Conservation (phyloP, 805 yeast genomes). For the Spencermartinsiella europaea region DNA sequence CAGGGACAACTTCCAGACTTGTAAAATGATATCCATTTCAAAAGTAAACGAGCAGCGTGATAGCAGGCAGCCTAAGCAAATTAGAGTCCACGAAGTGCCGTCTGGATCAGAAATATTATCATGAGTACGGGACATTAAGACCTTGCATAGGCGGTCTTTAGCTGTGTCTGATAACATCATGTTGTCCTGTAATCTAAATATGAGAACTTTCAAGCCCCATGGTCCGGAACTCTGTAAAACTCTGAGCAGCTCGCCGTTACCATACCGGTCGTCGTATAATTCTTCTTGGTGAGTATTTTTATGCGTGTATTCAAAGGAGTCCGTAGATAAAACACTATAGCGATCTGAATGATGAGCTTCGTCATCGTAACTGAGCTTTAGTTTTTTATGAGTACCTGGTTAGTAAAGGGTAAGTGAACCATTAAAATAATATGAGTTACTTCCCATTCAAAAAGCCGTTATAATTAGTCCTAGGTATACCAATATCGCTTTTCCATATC, state of each 20-base stretch:
- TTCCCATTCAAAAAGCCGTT: too few relatives aligned
- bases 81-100: neutral
- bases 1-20: constrained; percentile 4
- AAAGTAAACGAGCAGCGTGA: neutral
- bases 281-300: too few relatives aligned
- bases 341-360: too few relatives aligned
- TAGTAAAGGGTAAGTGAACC: neutral
- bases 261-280: too few relatives aligned
- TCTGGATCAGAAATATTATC: neutral
- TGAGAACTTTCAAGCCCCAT: neutral
- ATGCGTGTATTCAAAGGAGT: neutral
- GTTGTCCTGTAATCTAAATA: neutral
- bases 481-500: too few relatives aligned
- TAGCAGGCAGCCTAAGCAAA: neutral
- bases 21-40: neutral
- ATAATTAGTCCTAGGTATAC: too few relatives aligned
- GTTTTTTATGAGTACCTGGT: neutral
- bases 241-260: too few relatives aligned
- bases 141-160: neutral
- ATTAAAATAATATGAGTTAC: too few relatives aligned
- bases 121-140: neutral
- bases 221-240: neutral
- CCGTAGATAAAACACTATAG: too few relatives aligned
- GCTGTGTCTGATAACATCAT: neutral
- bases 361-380: neutral